Base-by-base conservation (phyloP, 2,329 filamentous ascomycete genomes). In the Alternaria hordeiaustralica region DNA sequence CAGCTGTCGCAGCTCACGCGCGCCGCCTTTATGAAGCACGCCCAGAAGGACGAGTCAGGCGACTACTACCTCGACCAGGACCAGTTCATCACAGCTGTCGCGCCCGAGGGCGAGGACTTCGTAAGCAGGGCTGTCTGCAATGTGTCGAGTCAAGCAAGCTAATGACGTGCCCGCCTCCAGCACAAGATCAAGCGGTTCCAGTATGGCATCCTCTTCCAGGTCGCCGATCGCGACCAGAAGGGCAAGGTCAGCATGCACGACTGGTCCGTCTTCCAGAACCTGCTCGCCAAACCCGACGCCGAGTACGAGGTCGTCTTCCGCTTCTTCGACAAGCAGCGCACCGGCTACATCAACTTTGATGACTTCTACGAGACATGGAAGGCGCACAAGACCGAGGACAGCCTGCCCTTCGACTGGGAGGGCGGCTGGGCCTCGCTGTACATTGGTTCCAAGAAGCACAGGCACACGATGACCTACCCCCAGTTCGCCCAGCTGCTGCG, bases 241-340 rank as follows among this genome's bases (percentile, higher is more conserved):
- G 94, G 94, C 67, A 90, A 87, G 72, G 86, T 99, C 71, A 92
- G 84, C 72, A 84, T 98, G 58, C 85, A 89, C 64, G 96, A 99
- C 83, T 99, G 95, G 94, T 89, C 88, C 50, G 91, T 92, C 68
- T 99, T 98, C 82, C 93, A 97, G 83, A 96, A 97, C 84, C 88
- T 99, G 67, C 89, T 99, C 63, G 87, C 87, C 71, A 98, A 97
- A 83, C 92, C 96, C 66, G 96, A 98, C 78, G 96, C 96, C 80
- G 96, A 99, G 84, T 99, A 99, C 83, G 94, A 98, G 82, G 97
- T 99, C 74, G 95, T 96, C 15, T 99, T 98, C 84, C 92, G 96
- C 74, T 87, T 99, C 59, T 99, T 99, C 82, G 95, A 98, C 78
- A 87, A 93, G 73, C 90, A 95, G 55, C 88, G 92, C 65, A 92